Evolutionary conservation across 768 basidiomycete genomes (phyloP), one percentile per base, ranked within the genome.

Genomic region (Lactifluus hygrophoroides): DNA sequence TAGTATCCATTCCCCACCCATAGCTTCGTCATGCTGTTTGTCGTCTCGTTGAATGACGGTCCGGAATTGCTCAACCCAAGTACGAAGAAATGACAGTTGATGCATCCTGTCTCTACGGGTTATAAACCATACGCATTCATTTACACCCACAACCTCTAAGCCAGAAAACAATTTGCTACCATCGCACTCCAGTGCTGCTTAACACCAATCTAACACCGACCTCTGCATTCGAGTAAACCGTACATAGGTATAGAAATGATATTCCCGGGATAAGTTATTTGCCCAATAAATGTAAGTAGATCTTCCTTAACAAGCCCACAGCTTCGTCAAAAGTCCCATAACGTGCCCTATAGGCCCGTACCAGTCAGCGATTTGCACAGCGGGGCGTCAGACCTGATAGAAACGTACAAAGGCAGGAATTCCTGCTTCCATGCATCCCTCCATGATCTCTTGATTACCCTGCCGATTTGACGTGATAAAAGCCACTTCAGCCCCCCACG

Each of bases 381-480:
- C 11, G 35, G 38, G 44, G n/a, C 5, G 23, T 45, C 9, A 6
- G 32, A 40, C 60, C 13, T 21, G 21, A 43, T 19, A 11, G 21
- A 19, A 51, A 68, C 64, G 49, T 54, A 58, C 63, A 28, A 66
- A 69, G 13, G 78, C 80, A 42, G 84, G 84, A 64, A 85, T 85
- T 25, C 81, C 81, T 51, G 78, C 80, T 62, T 77, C 77, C 69
- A 84, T 88, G 74, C 83, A 89, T 21, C 86, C 88, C 68, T 85
- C 76, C 79, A 88, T 88, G 60, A 90, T 84, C 66, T 90, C 87
- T 14, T 78, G 75, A 69, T 90, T 90, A 28, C 88, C 88, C 40
- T 82, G 77, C 65, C 79, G 85, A 72, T 90, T 90, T n/a, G 87
- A 89, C 8, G 88, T 90, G 69, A 90, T 86, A 71, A 90, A 88